These are phyloP conservation scores for Sarcocystis neurona DNA, from an alignment of 169 alveolate genomes.

Conservation along the genomic window DNA sequence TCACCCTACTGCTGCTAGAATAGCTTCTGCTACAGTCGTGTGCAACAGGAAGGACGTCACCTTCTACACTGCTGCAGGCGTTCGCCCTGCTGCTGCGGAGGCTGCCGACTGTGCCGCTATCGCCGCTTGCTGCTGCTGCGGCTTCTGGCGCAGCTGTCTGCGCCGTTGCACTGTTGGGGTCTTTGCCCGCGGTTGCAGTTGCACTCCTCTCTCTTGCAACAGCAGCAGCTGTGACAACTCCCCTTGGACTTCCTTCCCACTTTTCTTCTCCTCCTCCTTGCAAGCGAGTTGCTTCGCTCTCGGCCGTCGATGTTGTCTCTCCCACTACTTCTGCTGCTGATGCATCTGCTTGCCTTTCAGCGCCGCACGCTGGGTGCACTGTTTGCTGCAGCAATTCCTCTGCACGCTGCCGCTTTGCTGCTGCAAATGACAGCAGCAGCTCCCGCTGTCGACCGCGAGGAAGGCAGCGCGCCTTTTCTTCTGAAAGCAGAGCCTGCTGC, in stretches of 20 bases:
- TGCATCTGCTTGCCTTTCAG: too few species aligned
- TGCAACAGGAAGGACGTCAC: too few species aligned
- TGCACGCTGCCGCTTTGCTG: background rate
- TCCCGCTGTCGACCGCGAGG: background rate
- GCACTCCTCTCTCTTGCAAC: background rate
- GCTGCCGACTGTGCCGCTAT: constrained; percentile 4
- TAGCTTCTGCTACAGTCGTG: too few species aligned
- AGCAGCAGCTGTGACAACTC: background rate
- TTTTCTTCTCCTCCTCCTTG: background rate
- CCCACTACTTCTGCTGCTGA: too few species aligned
- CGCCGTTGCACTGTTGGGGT: background rate
- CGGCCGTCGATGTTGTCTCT: constrained; percentile 5
- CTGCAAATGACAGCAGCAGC: constrained; percentile 21
- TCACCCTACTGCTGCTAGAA: too few species aligned
- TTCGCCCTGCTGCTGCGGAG: background rate
- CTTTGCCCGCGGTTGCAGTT: background rate
- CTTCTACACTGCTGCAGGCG: background rate
- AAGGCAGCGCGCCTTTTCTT: constrained; percentile 25
- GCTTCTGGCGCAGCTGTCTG: background rate
- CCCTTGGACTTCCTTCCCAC: background rate
- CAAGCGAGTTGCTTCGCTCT: background rate
- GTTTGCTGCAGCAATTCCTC: background rate
- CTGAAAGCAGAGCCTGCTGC: too few species aligned
- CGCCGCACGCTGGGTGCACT: too few species aligned
- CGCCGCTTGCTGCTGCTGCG: background rate